Evolutionary conservation across 441 rosid genomes (phyloP), one percentile per base, ranked within the genome.

Genomic region (Pelargonium fulgidum): DNA sequence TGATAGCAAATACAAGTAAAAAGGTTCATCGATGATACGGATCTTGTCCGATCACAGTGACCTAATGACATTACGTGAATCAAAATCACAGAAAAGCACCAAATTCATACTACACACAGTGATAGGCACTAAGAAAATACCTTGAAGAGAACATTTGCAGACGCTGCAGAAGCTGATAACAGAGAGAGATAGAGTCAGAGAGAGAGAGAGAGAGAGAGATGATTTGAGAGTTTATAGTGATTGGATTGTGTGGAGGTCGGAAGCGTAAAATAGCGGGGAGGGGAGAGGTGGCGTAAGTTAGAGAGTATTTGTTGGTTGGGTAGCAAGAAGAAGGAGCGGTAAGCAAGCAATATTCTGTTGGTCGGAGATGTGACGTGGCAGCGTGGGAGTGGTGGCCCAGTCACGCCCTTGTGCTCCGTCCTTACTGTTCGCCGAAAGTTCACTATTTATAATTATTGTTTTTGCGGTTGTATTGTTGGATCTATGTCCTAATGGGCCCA

Each of bases 281-380:
- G 62, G 1, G 20, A 11, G 20, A 9, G 3, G 3, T 54, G 62
- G 62, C 62, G 62, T 54, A 54, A 54, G 62, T 16, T 54, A 54
- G 62, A 7, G 62, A 9, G 62, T 17, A 52, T 36, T 36, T 36
- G 41, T 5, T 36, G 7, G 41, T 36, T 36, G 39, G 39, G 6
- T 3, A 4, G 39, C 6, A 0, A 36, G 3, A 24, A 24, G 26
- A 24, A 24, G 26, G 26, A 24, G 52, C 1, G 52, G 4, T 0
- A 4, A 13, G 58, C 7, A 4, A n/a, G 14, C 19, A 52, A 52
- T 14, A 14, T 6, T 14, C 9, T 14, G 20, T 52, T 52, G 59
- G 59, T 52, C 59, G 59, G 22, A 52, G 59, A 52, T 4, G 61
- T 1, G 1, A 54, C 62, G 62, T 54, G 62, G 62, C 62, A 54